Conservation (phyloP, 2,329 filamentous ascomycete genomes). For the Fusarium neocosmosporiellum region DNA sequence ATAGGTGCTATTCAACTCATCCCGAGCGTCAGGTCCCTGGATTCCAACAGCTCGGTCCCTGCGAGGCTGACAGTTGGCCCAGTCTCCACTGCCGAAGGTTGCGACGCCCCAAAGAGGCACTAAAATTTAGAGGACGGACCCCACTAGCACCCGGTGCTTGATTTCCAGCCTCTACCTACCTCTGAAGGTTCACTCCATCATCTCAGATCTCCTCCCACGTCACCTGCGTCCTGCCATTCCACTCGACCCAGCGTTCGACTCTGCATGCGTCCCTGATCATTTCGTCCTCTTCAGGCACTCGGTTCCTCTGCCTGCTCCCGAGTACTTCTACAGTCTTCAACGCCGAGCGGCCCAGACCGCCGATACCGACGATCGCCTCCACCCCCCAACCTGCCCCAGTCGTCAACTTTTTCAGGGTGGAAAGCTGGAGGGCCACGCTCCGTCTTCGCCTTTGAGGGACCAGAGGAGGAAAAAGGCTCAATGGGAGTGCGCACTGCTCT, state of each 20-base stretch:
- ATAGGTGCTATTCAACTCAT: background rate
- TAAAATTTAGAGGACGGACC: slow-evolving; percentile 32
- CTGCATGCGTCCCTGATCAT: background rate
- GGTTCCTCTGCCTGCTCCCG: background rate
- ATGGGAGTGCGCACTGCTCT: slow-evolving; percentile 47
- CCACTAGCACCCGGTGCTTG: slow-evolving; percentile 27
- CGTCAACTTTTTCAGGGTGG: slow-evolving; percentile 29
- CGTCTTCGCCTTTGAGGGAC: slow-evolving; percentile 29
- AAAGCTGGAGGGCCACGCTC: slow-evolving; percentile 45
- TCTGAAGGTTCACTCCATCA: background rate
- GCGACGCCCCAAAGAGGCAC: slow-evolving; percentile 17
- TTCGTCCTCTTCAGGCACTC: background rate
- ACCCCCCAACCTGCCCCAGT: slow-evolving; percentile 18
- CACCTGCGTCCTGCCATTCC: slow-evolving; percentile 5
- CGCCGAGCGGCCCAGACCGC: slow-evolving; percentile 5
- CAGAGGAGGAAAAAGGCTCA: slow-evolving; percentile 39
- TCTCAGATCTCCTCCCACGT: slow-evolving; percentile 8
- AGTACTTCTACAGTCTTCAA: background rate
- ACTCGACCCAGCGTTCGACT: background rate
- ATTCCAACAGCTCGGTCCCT: slow-evolving; percentile 20
- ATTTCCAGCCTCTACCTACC: background rate
- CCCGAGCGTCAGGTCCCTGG: background rate
- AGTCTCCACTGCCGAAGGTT: slow-evolving; percentile 13
- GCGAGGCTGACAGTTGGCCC: slow-evolving; percentile 29
- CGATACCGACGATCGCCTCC: slow-evolving; percentile 20